A percentile compares a stretch with the other conserved stretches of the same genome.
Conservation (phyloP, 2,329 filamentous ascomycete genomes). For the Fusarium gaditjirri region DNA sequence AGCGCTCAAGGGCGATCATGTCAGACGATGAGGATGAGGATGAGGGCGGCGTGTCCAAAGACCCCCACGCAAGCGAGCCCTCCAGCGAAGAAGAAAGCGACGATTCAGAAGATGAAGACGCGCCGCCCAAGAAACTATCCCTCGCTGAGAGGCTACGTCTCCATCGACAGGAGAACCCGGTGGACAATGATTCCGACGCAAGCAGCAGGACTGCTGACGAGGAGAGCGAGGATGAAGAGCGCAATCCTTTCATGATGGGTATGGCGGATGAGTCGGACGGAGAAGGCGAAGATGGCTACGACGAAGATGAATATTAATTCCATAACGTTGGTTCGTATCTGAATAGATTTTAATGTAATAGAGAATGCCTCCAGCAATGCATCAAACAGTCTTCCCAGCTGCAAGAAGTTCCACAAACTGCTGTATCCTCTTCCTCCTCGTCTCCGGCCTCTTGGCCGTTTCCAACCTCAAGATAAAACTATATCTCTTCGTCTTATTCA, state of each 20-base stretch:
- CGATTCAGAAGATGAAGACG: slow-evolving; percentile 24
- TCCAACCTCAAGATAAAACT: slow-evolving; percentile 57
- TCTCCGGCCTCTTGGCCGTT: slow-evolving; percentile 53
- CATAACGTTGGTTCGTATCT: neutral
- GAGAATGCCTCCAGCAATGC: slow-evolving; percentile 37
- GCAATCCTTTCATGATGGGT: slow-evolving; percentile 44
- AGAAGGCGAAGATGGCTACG: slow-evolving; percentile 36
- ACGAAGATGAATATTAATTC: slow-evolving; percentile 28
- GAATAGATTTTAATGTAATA: slow-evolving; percentile 6
- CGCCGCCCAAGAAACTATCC: slow-evolving; percentile 18
- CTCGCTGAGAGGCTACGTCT: slow-evolving; percentile 33
- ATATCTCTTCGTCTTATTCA: slow-evolving; percentile 60
- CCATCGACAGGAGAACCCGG: slow-evolving; percentile 32
- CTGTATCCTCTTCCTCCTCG: slow-evolving; percentile 51
- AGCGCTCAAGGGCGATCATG: slow-evolving; percentile 1
- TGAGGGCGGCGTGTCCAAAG: slow-evolving; percentile 18
- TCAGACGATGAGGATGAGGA: slow-evolving; percentile 36
- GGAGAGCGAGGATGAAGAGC: slow-evolving; percentile 38
- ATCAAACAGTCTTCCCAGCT: slow-evolving; percentile 35
- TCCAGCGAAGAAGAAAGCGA: slow-evolving; percentile 7
- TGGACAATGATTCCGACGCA: slow-evolving; percentile 19
- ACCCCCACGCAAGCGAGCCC: neutral
- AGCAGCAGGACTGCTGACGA: slow-evolving; percentile 34
- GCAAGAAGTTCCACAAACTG: slow-evolving; percentile 55
- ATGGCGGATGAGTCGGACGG: slow-evolving; percentile 51